These are phyloP conservation scores for Orbilia blumenaviensis DNA, from an alignment of 2,329 filamentous ascomycete species.

Conservation along the genomic window DNA sequence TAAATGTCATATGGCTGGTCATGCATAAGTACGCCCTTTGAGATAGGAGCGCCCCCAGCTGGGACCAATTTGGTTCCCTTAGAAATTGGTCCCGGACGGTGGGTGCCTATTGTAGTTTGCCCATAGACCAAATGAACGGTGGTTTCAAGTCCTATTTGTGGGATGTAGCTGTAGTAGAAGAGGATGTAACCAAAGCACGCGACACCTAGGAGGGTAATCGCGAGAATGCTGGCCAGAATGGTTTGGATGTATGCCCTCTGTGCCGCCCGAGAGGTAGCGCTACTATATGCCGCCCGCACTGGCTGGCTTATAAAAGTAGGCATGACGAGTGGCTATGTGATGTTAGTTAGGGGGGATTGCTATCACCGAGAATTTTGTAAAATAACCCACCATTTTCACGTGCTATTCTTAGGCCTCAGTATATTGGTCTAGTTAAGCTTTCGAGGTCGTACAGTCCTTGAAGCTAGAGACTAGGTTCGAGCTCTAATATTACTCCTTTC, in stretches of 20 bases:
- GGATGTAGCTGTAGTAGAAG: slow-evolving; percentile 76
- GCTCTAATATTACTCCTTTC: background rate
- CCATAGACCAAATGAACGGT: slow-evolving; percentile 74
- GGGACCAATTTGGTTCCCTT: slow-evolving; percentile 60
- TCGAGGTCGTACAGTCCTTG: background rate
- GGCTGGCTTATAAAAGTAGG: slow-evolving; percentile 14
- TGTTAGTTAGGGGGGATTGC: slow-evolving; percentile 8
- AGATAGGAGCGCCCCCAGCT: slow-evolving; percentile 66
- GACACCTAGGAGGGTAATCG: slow-evolving; percentile 67
- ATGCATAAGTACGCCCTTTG: slow-evolving; percentile 68
- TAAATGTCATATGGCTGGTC: slow-evolving; percentile 86
- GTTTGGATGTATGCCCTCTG: slow-evolving; percentile 72
- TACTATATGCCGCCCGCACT: slow-evolving; percentile 5
- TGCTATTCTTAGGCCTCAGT: background rate
- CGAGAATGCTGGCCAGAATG: slow-evolving; percentile 62
- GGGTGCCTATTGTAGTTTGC: slow-evolving; percentile 59
- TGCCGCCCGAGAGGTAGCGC: slow-evolving; percentile 69
- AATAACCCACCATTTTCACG: slow-evolving; percentile 42
- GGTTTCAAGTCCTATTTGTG: slow-evolving; percentile 71
- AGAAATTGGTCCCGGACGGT: background rate
- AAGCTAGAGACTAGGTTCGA: background rate
- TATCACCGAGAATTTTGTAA: background rate
- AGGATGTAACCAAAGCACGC: slow-evolving; percentile 71
- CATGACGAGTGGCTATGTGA: slow-evolving; percentile 18
- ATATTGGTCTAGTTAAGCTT: background rate